These are phyloP conservation scores for Grammothele lineata DNA, from an alignment of 768 basidiomycete genomes.

Conservation along the genomic window DNA sequence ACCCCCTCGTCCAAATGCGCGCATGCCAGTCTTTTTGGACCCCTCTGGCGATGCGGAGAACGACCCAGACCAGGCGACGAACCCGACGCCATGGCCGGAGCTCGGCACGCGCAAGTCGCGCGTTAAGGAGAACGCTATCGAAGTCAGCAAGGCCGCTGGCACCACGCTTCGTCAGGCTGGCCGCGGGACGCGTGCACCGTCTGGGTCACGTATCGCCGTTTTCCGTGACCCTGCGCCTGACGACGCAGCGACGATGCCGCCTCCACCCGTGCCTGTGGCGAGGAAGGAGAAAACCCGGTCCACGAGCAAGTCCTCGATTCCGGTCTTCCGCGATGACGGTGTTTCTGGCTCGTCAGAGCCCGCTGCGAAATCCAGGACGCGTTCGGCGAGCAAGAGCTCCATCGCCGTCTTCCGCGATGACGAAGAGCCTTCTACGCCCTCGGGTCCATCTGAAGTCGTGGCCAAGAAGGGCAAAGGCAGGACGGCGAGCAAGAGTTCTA, in stretches of 20 bases:
- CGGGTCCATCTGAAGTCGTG: too few relatives aligned
- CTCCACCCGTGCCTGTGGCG: slow-evolving; percentile 22
- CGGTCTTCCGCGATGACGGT: too few relatives aligned
- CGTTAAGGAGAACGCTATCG: slow-evolving; percentile 74
- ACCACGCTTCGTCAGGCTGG: slow-evolving; percentile 64
- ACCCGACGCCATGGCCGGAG: slow-evolving; percentile 56
- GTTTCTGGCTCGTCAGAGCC: background rate
- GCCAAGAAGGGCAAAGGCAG: slow-evolving; percentile 8
- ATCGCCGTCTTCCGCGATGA: slow-evolving; percentile 19
- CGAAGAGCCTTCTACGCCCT: slow-evolving; percentile 1
- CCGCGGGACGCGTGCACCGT: slow-evolving; percentile 48
- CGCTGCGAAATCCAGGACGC: slow-evolving; percentile 5
- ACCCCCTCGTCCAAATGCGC: slow-evolving; percentile 45
- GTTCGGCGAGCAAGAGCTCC: background rate
- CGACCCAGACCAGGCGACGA: slow-evolving; percentile 27
- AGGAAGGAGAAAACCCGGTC: slow-evolving; percentile 5
- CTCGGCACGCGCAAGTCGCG: slow-evolving; percentile 74
- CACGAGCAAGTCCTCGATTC: slow-evolving; percentile 25
- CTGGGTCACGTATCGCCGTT: slow-evolving; percentile 54
- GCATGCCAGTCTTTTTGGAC: slow-evolving; percentile 71
- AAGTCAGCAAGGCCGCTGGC: slow-evolving; percentile 63
- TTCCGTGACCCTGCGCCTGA: slow-evolving; percentile 57
- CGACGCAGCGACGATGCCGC: slow-evolving; percentile 24
- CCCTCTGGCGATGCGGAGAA: slow-evolving; percentile 45
- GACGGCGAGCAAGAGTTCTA: slow-evolving; percentile 6